phyloP scores from a whole-genome alignment of 345 rosid genomes.

The Rubroshorea leprosula region DNA sequence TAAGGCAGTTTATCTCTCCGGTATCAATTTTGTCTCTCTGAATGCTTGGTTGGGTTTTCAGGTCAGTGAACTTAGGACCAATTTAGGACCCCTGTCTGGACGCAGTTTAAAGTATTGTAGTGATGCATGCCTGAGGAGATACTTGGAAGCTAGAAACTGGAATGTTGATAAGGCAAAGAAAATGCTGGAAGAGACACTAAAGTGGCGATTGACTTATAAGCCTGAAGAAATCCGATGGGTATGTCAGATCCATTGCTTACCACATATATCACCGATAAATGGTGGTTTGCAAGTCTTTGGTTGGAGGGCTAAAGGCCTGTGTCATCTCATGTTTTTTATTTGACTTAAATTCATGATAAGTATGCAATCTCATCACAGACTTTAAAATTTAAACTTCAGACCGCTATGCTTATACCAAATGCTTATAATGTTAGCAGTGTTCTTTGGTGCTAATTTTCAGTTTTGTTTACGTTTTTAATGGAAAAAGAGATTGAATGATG shows the following conservation, averaged over 20 bases:
- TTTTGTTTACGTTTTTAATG: too few species aligned
- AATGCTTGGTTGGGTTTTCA: constrained; percentile 18
- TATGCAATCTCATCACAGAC: too few species aligned
- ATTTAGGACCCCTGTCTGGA: constrained; percentile 68
- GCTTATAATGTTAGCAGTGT: too few species aligned
- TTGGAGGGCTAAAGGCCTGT: too few species aligned
- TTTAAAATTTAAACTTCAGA: too few species aligned
- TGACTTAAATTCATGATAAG: too few species aligned
- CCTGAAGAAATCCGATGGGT: constrained; percentile 98
- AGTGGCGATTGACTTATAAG: constrained; percentile 81
- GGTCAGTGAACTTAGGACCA: constrained; percentile 64
- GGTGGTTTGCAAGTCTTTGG: too few species aligned
- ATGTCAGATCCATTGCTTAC: not conserved
- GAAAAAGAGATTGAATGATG: too few species aligned
- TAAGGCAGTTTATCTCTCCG: not conserved
- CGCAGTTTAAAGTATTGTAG: constrained; percentile 54
- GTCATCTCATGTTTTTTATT: too few species aligned
- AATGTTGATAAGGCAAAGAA: constrained; percentile 71
- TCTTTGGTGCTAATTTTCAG: too few species aligned
- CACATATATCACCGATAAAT: not conserved
- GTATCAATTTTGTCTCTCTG: not conserved
- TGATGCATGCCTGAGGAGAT: constrained; percentile 71
- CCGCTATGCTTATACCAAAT: too few species aligned
- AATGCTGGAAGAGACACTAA: constrained; percentile 77
- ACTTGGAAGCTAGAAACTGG: constrained; percentile 80